Evolutionary conservation across 139 green algal genomes (phyloP).

Genomic region (Chlamydomonas schloesseri): DNA sequence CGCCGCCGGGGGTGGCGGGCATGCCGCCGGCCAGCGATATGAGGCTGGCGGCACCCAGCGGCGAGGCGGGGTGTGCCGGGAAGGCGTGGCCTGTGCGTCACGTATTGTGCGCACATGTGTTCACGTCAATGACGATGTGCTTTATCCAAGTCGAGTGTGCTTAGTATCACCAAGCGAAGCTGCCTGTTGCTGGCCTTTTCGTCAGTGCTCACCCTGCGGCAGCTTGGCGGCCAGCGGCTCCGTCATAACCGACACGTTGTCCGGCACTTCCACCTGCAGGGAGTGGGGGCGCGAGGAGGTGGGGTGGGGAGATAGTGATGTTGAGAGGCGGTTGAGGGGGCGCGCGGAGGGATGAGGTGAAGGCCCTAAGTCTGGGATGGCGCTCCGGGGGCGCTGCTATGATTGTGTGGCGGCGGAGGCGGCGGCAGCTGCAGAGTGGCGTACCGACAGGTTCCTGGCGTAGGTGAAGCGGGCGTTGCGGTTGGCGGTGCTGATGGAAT

Average conservation of each 20-base stretch:
- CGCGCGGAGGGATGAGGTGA: background rate
- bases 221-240: background rate
- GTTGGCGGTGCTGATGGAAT: slow-evolving; percentile 1
- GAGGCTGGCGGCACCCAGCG: background rate
- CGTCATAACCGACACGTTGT: background rate
- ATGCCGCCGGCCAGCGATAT: background rate
- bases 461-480: slow-evolving; percentile 20
- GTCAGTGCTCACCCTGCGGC: background rate
- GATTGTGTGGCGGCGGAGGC: too few species aligned
- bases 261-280: background rate
- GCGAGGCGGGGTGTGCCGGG: background rate
- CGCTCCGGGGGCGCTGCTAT: too few species aligned
- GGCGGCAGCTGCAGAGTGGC: too few species aligned
- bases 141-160: too few species aligned
- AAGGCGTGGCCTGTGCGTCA: background rate
- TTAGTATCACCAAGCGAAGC: too few species aligned
- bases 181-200: too few species aligned
- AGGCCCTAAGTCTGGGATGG: too few species aligned
- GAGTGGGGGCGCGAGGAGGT: too few species aligned
- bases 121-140: too few species aligned
- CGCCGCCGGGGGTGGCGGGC: background rate
- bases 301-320: too few species aligned
- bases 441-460: background rate
- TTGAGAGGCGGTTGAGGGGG: background rate
- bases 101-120: too few species aligned